A percentile compares a stretch with the other conserved stretches of the same genome.
Conservation (phyloP, 805 yeast genomes). For the Lipomyces orientalis region DNA sequence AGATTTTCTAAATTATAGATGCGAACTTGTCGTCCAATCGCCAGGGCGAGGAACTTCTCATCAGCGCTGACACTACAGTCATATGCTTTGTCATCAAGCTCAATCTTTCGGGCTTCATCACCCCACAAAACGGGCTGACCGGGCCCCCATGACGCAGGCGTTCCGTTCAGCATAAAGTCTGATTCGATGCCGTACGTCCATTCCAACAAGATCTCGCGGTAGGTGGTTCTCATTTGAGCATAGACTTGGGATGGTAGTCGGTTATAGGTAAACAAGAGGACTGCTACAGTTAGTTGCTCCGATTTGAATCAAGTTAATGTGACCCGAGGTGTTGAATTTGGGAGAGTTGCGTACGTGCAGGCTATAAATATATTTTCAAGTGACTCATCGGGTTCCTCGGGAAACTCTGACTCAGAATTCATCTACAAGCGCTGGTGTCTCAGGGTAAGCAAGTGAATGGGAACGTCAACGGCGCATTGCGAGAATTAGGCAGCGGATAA, state of each 20-base stretch:
- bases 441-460: too few relatives aligned
- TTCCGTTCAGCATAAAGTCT: conserved; percentile 2
- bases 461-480: too few relatives aligned
- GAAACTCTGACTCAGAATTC: too few relatives aligned
- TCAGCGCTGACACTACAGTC: conserved; percentile 5
- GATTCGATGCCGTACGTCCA: conserved; percentile 5
- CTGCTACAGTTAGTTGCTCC: neutral
- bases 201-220: neutral
- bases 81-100: neutral
- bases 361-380: too few relatives aligned
- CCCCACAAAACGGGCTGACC: conserved; percentile 3
- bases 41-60: conserved; percentile 2
- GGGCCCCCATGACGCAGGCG: conserved; percentile 1
- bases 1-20: conserved; percentile 3
- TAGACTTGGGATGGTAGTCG: neutral
- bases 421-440: too few relatives aligned
- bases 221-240: neutral
- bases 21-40: neutral
- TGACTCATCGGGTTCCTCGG: too few relatives aligned
- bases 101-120: conserved; percentile 4
- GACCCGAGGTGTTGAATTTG: too few relatives aligned
- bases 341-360: too few relatives aligned
- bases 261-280: neutral
- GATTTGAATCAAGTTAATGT: neutral
- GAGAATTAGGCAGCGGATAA: too few relatives aligned